Evolutionary conservation across 2,329 filamentous ascomycete species (phyloP).

Genomic region (Phaeoacremonium minimum): DNA sequence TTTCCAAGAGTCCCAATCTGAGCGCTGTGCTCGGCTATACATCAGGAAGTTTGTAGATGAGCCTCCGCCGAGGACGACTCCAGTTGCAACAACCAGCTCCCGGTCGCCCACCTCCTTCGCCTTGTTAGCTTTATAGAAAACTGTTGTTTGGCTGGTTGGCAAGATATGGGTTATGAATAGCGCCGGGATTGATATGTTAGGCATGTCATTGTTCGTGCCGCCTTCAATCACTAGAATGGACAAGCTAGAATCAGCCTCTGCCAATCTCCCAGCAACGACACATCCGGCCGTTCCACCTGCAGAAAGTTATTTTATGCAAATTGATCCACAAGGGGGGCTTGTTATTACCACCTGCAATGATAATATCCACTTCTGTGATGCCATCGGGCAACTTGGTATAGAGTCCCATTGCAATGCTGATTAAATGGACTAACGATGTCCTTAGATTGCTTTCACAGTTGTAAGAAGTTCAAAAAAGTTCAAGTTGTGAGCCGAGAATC

Average conservation of each 20-base stretch:
- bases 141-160: constrained; percentile 30
- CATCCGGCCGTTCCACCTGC: constrained; percentile 43
- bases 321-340: not conserved
- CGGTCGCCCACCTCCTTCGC: constrained; percentile 38
- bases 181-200: constrained; percentile 42
- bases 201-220: constrained; percentile 46
- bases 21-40: constrained; percentile 22
- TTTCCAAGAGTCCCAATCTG: constrained; percentile 22
- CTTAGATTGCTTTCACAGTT: no score
- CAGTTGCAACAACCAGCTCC: constrained; percentile 28
- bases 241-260: constrained; percentile 41
- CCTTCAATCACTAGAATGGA: constrained; percentile 49
- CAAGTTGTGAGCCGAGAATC: no score
- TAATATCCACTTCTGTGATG: constrained; percentile 42
- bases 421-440: no score
- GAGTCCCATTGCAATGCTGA: constrained; percentile 6
- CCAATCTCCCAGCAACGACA: constrained; percentile 43
- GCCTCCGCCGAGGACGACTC: constrained; percentile 49
- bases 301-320: not conserved
- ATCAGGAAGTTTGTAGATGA: constrained; percentile 43
- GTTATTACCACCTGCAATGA: constrained; percentile 39
- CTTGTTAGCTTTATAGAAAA: constrained; percentile 40
- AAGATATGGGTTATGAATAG: constrained; percentile 41
- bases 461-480: no score
- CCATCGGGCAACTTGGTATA: constrained; percentile 16